Evolutionary conservation across 2,329 filamentous ascomycete species (phyloP), one percentile per base, ranked within the genome.

Genomic region (Paracoccidioides brasiliensis): DNA sequence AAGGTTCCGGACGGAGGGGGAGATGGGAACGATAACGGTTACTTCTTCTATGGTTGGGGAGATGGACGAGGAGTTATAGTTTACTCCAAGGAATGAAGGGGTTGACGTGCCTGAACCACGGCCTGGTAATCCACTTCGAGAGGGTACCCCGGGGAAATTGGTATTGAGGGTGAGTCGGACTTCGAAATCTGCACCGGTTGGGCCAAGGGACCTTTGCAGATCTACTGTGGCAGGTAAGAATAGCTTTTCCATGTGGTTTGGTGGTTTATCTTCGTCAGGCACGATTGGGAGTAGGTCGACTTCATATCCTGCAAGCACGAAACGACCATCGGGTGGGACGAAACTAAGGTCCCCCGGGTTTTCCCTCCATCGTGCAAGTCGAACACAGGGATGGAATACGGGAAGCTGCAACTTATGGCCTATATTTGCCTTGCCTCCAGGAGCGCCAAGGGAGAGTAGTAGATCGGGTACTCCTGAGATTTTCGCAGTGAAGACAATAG

Each of bases 321-420:
- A 98, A 45, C 89, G 82, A 37, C 93, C 93, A 68, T 98, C 93
- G 0, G 93, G 93, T 1, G 93, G 93, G 10, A 98, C 82, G 65
- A 98, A 98, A 66, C 88, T 95, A n/a, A 98, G 76, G 61, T 95
- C 87, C 3, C 93, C 93, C 0, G 90, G 89, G 55, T 82, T 81
- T 63, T 95, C 88, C 63, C 85, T 85, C 93, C 93, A 98, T 60
- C 84, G 80, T n/a, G 85, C 86, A 3, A 98, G 75, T 15, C 93
- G 80, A 7, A 98, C 93, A 64, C 93, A 97, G 0, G 93, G 93
- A 68, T 98, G 93, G 64, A 98, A 98, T 0, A 96, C 90, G 0
- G 91, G 93, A 1, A 95, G 75, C 61, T 94, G 85, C 69, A 98
- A 82, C 40, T 90, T 80, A 59, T 80, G 82, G 14, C 76, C 79